A percentile compares a stretch with the other conserved stretches of the same genome.
Evolutionary conservation across 495 filamentous ascomycete species (phyloP).

Genomic region (Terfezia boudieri): DNA sequence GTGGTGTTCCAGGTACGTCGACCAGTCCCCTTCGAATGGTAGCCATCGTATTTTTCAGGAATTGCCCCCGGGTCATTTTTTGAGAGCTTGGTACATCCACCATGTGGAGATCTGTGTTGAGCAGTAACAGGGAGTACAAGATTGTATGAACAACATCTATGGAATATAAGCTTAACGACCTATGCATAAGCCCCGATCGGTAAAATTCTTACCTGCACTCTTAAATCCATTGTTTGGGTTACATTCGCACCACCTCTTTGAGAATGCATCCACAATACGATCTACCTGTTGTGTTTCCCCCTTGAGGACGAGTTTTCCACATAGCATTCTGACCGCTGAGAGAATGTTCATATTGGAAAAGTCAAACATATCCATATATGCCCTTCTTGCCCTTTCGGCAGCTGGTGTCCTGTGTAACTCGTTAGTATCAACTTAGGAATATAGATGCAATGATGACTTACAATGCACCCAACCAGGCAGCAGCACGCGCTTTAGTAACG

Average conservation of each 20-base stretch:
- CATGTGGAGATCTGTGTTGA: constrained; percentile 91
- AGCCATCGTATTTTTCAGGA: constrained; percentile 88
- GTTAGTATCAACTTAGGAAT: constrained; percentile 3
- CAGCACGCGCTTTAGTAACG: constrained; percentile 51
- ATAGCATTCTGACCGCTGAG: constrained; percentile 54
- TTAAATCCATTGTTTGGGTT: constrained; percentile 93
- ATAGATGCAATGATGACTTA: constrained; percentile 5
- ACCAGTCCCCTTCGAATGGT: constrained; percentile 56
- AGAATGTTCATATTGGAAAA: constrained; percentile 68
- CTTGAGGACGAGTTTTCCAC: constrained; percentile 57
- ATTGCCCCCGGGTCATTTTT: constrained; percentile 87
- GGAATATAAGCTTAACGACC: constrained; percentile 4
- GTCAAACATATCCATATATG: constrained; percentile 84
- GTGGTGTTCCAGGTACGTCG: constrained; percentile 34
- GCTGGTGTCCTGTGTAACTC: constrained; percentile 26
- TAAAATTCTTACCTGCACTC: constrained; percentile 39
- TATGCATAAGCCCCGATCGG: background rate
- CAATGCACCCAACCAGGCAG: constrained; percentile 71
- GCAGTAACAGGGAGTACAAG: constrained; percentile 78
- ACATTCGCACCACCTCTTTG: constrained; percentile 77
- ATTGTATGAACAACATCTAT: constrained; percentile 92
- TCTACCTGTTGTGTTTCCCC: constrained; percentile 96
- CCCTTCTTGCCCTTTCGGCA: constrained; percentile 43
- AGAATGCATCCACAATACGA: constrained; percentile 71
- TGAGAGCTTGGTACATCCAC: constrained; percentile 60